Base-by-base conservation (phyloP, 2,329 filamentous ascomycete genomes). In the Dothiorella sarmentorum region DNA sequence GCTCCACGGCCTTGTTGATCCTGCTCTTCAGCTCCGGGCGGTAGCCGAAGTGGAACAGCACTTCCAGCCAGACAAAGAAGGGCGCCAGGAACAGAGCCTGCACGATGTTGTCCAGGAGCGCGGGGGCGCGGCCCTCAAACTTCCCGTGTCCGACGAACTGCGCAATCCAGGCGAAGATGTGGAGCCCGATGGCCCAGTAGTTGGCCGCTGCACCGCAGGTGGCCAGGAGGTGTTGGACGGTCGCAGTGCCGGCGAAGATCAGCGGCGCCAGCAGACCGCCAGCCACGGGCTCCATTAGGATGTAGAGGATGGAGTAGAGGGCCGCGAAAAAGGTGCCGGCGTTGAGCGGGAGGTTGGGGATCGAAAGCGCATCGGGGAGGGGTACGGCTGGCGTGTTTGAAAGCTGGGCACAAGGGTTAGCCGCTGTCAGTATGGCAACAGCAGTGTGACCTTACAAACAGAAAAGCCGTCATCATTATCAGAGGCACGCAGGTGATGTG, bases 51-150 rank as follows among this genome's bases (percentile, higher is more conserved):
- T 82, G 85, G 79, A 99, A 99, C 24, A 99, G 81, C 22, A 95
- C 76, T 77, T 97, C 92, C 67, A 99, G 88, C 90, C 94, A 99
- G 60, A 97, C 93, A 67, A 97, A 99, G 68, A 99, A 88, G 7
- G 94, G 94, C 0, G 94, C 94, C 22, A 97, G 81, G 69, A 97
- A 93, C 63, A 97, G 74, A 26, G 94, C 92, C 75, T 97, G 94
- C 47, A 95, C 81, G 40, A 97, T 76, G 69, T 97, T 97, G 75
- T 97, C 92, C 47, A 97, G 78, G 63, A 97, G 77, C 4, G 92
- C 93, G 7, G 93, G 94, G 2, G 92, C 90, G 55, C 93, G 85
- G 18, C 89, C 85, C 75, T 97, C 94, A 66, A 91, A 97, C 52
- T 82, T 85, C 35, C 91, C 92, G 69, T 99, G 94, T 26, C 94